Evolutionary conservation across 169 alveolate species (phyloP), one percentile per base, ranked within the genome.

Genomic region (Amoebophrya sp.): DNA sequence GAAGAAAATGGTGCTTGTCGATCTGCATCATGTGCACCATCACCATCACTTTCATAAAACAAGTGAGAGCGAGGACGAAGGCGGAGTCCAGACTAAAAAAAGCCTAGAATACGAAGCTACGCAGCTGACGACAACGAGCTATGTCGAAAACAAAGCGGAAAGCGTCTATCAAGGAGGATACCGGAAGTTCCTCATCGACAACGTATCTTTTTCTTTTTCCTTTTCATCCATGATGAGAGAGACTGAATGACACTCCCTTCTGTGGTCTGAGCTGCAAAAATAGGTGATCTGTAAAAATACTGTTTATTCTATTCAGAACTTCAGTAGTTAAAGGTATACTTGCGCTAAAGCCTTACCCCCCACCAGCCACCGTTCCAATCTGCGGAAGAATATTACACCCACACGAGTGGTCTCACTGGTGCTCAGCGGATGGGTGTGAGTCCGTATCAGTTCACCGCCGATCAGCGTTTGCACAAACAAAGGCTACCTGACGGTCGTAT

Each of bases 1-100:
- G 83, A 65, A 65, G 83, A 65, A 65, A 36, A 1, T 65, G 18
- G 26, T 65, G 33, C 26, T 65, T 6, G 33, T 65, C 39, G 83
- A 65, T 18, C 33, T 65, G 83, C 83, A 65, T 36, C 83, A 65
- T 36, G 83, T 65, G 83, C 83, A 65, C 83, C 83, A 65, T 36
- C 83, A 65, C 83, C 83, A 65, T 36, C 83, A 65, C 26, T 65
- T 65, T 36, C 83, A 65, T 65, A 29, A 65, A 23, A 53, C n/a
- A 23, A 23, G n/a, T 53, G 76, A 53, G 76, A n/a, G n/a, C n/a
- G n/a, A n/a, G n/a, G n/a, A n/a, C n/a, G n/a, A n/a, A n/a, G n/a
- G n/a, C n/a, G n/a, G n/a, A n/a, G n/a, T n/a, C n/a, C n/a, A n/a
- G n/a, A n/a, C n/a, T n/a, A n/a, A n/a, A n/a, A n/a, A n/a, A n/a